Conservation (phyloP, 208 protist species). For the Wallacemonas rigidus region DNA sequence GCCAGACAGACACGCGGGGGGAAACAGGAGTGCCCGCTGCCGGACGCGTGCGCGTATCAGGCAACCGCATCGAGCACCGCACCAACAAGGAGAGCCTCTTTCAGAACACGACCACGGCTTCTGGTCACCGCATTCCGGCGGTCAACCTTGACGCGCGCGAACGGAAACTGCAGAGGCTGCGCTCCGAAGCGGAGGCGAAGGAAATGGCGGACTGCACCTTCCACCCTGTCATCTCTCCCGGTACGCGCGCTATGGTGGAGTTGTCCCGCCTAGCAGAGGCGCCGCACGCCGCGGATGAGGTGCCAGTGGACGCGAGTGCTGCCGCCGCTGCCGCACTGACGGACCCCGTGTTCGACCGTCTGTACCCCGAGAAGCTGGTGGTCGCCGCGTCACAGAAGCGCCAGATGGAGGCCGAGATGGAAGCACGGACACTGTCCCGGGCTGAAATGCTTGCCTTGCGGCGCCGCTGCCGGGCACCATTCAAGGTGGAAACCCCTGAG, state of each 20-base stretch:
- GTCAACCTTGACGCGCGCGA: conserved; percentile 18
- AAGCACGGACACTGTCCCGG: conserved; percentile 30
- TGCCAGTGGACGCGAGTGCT: neutral
- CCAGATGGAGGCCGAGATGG: conserved; percentile 41
- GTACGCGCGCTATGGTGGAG: conserved; percentile 50
- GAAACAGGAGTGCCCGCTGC: no score
- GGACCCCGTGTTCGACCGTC: conserved; percentile 60
- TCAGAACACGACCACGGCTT: neutral
- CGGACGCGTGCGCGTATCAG: no score
- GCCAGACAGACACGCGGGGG: no score
- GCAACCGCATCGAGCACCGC: no score
- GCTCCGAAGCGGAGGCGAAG: conserved; percentile 40
- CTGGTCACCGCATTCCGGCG: neutral
- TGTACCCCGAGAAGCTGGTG: conserved; percentile 55
- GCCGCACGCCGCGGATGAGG: neutral
- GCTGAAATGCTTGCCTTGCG: conserved; percentile 53
- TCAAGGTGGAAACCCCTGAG: conserved; percentile 21
- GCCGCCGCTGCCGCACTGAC: neutral
- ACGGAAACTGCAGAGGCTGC: conserved; percentile 28
- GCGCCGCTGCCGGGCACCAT: conserved; percentile 31
- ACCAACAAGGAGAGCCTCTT: no score
- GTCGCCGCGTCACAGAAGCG: conserved; percentile 23
- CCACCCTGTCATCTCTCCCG: conserved; percentile 62
- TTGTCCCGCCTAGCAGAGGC: conserved; percentile 21
- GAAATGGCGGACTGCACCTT: conserved; percentile 81